These are phyloP conservation scores for Dactylis glomerata DNA, from an alignment of 176 grass and related monocot genomes.

Conservation along the genomic window DNA sequence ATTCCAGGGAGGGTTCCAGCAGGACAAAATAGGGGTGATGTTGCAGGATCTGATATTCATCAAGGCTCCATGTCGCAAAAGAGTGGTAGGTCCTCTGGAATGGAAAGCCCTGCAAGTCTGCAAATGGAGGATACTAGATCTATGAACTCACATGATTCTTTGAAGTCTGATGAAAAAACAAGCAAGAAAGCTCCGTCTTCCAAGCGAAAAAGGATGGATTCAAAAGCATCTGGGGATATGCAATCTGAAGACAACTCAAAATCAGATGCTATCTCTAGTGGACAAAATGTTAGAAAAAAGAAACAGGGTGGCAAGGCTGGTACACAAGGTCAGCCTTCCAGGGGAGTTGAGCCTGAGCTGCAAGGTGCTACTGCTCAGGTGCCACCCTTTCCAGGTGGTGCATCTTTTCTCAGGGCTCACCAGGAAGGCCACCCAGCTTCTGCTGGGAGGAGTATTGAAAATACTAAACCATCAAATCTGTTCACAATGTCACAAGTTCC, in stretches of 20 bases:
- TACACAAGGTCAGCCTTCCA: slow-evolving; percentile 46
- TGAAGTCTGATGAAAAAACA: slow-evolving; percentile 84
- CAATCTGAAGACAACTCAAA: slow-evolving; percentile 66
- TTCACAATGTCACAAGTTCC: slow-evolving; percentile 52
- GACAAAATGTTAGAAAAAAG: slow-evolving; percentile 67
- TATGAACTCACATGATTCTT: slow-evolving; percentile 86
- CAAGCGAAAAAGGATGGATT: slow-evolving; percentile 87
- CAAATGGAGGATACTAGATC: slow-evolving; percentile 87
- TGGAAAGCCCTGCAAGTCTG: slow-evolving; percentile 70
- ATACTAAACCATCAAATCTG: slow-evolving; percentile 41
- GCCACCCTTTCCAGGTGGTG: slow-evolving; percentile 44
- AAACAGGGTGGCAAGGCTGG: slow-evolving; percentile 62
- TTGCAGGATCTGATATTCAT: slow-evolving; percentile 53
- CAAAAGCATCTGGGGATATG: slow-evolving; percentile 56
- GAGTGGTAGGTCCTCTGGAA: slow-evolving; percentile 62
- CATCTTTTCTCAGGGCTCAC: slow-evolving; percentile 42
- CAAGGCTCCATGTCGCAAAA: slow-evolving; percentile 72
- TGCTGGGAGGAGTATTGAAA: slow-evolving; percentile 55
- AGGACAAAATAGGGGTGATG: slow-evolving; percentile 53
- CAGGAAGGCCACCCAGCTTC: slow-evolving; percentile 42
- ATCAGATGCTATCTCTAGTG: slow-evolving; percentile 61
- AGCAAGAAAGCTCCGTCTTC: slow-evolving; percentile 65
- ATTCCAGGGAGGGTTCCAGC: slow-evolving; percentile 31
- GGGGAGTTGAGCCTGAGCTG: slow-evolving; percentile 50
- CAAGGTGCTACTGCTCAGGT: slow-evolving; percentile 50